These are phyloP conservation scores for Pichia sp. DNA, from an alignment of 1,139 yeast species.

Conservation along the genomic window DNA sequence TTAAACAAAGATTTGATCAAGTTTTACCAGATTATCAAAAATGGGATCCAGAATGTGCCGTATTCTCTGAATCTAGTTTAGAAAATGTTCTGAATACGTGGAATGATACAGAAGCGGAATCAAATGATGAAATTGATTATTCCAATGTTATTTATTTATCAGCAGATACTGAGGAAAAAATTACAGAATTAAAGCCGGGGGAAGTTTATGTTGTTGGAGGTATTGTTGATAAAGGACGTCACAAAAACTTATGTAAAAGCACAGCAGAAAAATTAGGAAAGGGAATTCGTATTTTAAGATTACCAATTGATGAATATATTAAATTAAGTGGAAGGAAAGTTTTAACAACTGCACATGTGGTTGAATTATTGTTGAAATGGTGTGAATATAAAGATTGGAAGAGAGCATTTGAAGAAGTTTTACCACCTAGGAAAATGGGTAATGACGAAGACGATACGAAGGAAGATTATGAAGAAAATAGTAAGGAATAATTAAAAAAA, in stretches of 20 bases:
- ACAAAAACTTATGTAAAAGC: constrained; percentile 72
- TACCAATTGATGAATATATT: constrained; percentile 85
- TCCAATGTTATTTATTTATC: constrained; percentile 63
- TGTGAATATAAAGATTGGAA: constrained; percentile 79
- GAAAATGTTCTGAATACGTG: no score
- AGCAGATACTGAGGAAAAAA: constrained; percentile 75
- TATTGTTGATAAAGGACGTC: constrained; percentile 90
- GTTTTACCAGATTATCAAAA: constrained; percentile 48
- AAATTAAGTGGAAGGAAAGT: constrained; percentile 81
- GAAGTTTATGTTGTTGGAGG: constrained; percentile 89
- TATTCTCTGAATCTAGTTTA: no score
- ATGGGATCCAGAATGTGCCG: constrained; percentile 57
- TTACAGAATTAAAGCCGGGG: constrained; percentile 56
- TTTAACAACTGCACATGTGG: constrained; percentile 89
- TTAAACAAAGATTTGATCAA: constrained; percentile 63
- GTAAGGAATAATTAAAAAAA: not conserved
- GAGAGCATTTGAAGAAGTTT: constrained; percentile 71
- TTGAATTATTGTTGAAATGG: constrained; percentile 79
- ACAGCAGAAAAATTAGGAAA: constrained; percentile 63
- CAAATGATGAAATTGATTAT: constrained; percentile 21
- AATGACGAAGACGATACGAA: not conserved
- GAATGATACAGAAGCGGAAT: constrained; percentile 14
- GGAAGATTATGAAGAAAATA: not conserved
- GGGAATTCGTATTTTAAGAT: constrained; percentile 66
- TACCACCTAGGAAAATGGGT: constrained; percentile 70